Percentiles rank a stretch among this genome's conserved stretches.
These are phyloP conservation scores for Candida awuae DNA, from an alignment of 805 yeast genomes.

Conservation along the genomic window DNA sequence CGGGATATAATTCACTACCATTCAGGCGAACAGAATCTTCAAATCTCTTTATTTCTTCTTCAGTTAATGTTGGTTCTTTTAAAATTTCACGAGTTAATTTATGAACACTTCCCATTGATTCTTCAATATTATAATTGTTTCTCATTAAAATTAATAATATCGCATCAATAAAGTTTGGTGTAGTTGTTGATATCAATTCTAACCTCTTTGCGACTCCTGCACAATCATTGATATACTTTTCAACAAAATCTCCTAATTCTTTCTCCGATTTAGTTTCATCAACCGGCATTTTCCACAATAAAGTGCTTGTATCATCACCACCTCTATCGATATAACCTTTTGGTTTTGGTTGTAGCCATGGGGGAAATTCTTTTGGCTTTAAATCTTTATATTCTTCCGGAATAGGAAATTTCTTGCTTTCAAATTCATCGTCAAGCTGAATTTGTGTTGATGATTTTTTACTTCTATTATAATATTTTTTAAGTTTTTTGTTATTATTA, in stretches of 20 bases:
- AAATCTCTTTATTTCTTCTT: constrained; percentile 57
- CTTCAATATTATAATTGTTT: constrained; percentile 39
- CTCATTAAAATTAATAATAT: constrained; percentile 49
- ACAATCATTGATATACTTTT: constrained; percentile 48
- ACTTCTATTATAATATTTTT: constrained; percentile 20
- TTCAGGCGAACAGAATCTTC: constrained; percentile 64
- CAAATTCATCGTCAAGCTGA: constrained; percentile 14
- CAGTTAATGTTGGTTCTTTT: constrained; percentile 68
- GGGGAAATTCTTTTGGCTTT: constrained; percentile 45
- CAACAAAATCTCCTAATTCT: constrained; percentile 26
- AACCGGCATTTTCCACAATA: constrained; percentile 55
- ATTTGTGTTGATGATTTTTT: constrained; percentile 16
- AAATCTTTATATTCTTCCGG: constrained; percentile 40
- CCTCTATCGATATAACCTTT: constrained; percentile 83
- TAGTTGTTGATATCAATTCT: constrained; percentile 41
- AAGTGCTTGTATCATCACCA: constrained; percentile 51
- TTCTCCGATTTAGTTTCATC: constrained; percentile 5
- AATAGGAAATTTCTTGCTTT: constrained; percentile 21
- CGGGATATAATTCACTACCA: constrained; percentile 77
- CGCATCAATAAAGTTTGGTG: constrained; percentile 81
- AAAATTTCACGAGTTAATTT: constrained; percentile 49
- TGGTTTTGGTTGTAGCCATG: constrained; percentile 75
- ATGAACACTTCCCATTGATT: constrained; percentile 40
- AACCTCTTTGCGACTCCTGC: constrained; percentile 48
- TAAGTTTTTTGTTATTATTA: constrained; percentile 15